Evolutionary conservation across 1,139 yeast species (phyloP).

Genomic region (Oligophagozyma castellii): DNA sequence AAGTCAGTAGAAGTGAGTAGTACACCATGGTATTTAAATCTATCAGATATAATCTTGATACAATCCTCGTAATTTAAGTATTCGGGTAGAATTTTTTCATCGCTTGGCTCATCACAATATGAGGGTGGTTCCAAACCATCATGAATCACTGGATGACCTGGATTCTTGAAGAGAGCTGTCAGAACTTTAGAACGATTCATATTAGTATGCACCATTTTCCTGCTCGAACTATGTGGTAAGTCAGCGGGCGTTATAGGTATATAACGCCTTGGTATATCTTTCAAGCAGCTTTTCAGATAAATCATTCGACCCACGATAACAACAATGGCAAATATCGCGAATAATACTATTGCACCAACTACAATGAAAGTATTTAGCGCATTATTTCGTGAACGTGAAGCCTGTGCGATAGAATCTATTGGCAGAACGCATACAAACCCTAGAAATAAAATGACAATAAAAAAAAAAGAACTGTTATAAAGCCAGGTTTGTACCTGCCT

Average conservation of each 20-base stretch:
- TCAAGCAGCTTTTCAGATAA: constrained; percentile 42
- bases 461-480: constrained; percentile 40
- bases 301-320: constrained; percentile 42
- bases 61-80: constrained; percentile 18
- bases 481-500: no score
- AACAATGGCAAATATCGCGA: constrained; percentile 35
- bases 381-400: constrained; percentile 38
- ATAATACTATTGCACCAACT: constrained; percentile 54
- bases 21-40: constrained; percentile 21
- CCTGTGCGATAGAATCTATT: constrained; percentile 61
- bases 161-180: constrained; percentile 15
- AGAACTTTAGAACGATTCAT: constrained; percentile 25
- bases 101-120: constrained; percentile 7
- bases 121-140: constrained; percentile 23
- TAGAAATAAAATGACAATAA: constrained; percentile 36
- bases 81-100: constrained; percentile 19
- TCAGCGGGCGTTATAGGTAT: constrained; percentile 53
- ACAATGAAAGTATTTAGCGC: constrained; percentile 60
- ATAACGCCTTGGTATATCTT: constrained; percentile 66
- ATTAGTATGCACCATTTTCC: constrained; percentile 30
- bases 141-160: constrained; percentile 20
- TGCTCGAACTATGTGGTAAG: constrained; percentile 37
- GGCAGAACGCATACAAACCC: constrained; percentile 57
- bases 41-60: constrained; percentile 19
- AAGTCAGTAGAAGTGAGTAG: constrained; percentile 12